Percentiles rank a stretch among this genome's conserved stretches.
These are phyloP conservation scores for Huntiella abstrusa DNA, from an alignment of 2,329 filamentous ascomycete genomes.

Conservation along the genomic window DNA sequence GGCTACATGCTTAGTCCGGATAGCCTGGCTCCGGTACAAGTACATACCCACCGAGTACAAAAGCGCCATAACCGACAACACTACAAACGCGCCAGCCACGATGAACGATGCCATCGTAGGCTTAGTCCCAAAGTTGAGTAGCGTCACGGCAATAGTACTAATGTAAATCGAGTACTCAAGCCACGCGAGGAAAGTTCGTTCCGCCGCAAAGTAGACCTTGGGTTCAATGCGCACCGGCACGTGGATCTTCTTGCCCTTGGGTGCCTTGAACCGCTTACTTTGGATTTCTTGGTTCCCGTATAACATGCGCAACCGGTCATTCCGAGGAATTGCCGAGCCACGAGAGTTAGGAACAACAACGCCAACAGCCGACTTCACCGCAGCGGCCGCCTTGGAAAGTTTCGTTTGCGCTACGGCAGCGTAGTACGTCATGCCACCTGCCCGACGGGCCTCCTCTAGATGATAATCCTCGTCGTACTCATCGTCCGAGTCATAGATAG, in stretches of 20 bases:
- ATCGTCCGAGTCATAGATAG: slow-evolving; percentile 67
- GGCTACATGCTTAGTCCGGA: slow-evolving; percentile 65
- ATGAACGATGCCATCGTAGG: slow-evolving; percentile 41
- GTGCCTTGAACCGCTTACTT: slow-evolving; percentile 47
- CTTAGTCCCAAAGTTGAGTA: slow-evolving; percentile 60
- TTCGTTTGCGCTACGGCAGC: slow-evolving; percentile 24
- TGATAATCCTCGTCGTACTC: slow-evolving; percentile 59
- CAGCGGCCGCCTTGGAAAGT: slow-evolving; percentile 5
- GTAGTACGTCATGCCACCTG: slow-evolving; percentile 62
- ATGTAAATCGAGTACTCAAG: slow-evolving; percentile 95
- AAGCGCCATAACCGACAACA: slow-evolving; percentile 60
- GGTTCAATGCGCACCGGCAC: slow-evolving; percentile 91
- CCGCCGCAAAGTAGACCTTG: slow-evolving; percentile 92
- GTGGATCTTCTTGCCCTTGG: slow-evolving; percentile 78
- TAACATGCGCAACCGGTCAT: slow-evolving; percentile 32
- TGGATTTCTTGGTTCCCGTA: slow-evolving; percentile 37
- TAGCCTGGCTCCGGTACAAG: slow-evolving; percentile 71
- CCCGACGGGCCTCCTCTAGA: slow-evolving; percentile 56
- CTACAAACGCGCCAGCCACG: slow-evolving; percentile 60
- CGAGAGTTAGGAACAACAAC: slow-evolving; percentile 36
- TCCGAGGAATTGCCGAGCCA: slow-evolving; percentile 35
- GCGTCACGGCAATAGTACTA: slow-evolving; percentile 64
- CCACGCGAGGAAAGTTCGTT: slow-evolving; percentile 92
- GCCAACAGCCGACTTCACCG: background rate
- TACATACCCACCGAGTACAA: slow-evolving; percentile 72